These are phyloP conservation scores for Nevesoporus exiguus DNA, from an alignment of 768 basidiomycete species.

Conservation along the genomic window DNA sequence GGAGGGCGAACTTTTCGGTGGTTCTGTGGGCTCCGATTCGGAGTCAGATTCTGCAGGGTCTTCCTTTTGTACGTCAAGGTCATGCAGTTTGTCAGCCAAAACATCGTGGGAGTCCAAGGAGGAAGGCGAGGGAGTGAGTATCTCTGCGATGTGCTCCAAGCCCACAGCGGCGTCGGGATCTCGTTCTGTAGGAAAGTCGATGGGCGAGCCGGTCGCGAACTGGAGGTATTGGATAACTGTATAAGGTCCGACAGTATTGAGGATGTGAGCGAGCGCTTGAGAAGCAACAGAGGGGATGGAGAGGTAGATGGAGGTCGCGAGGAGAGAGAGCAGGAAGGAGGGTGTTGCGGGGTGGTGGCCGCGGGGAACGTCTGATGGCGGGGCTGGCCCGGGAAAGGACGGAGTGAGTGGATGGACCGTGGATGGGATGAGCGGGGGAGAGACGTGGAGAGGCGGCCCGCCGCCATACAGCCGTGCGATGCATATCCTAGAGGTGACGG, in stretches of 20 bases:
- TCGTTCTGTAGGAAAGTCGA: constrained; percentile 39
- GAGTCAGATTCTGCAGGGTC: constrained; percentile 35
- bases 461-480: constrained; percentile 86
- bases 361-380: constrained; percentile 35
- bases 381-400: constrained; percentile 43
- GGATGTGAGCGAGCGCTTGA: constrained; percentile 67
- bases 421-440: constrained; percentile 62
- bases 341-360: constrained; percentile 75
- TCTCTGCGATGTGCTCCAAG: constrained; percentile 61
- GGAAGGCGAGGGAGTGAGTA: constrained; percentile 28
- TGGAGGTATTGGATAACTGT: constrained; percentile 75
- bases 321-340: constrained; percentile 76
- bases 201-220: constrained; percentile 75
- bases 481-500: constrained; percentile 59
- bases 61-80: constrained; percentile 36
- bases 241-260: constrained; percentile 73
- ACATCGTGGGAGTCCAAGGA: constrained; percentile 18
- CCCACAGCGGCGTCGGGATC: constrained; percentile 66
- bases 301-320: constrained; percentile 85
- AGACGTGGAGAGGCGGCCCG: constrained; percentile 70
- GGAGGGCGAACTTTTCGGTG: constrained; percentile 29
- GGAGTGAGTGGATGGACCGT: constrained; percentile 67
- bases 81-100: constrained; percentile 30
- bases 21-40: constrained; percentile 24
- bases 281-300: constrained; percentile 75